Percentiles rank a stretch among this genome's conserved stretches.
Conservation (phyloP, 768 basidiomycete species). For the Glaciozyma antarctica region DNA sequence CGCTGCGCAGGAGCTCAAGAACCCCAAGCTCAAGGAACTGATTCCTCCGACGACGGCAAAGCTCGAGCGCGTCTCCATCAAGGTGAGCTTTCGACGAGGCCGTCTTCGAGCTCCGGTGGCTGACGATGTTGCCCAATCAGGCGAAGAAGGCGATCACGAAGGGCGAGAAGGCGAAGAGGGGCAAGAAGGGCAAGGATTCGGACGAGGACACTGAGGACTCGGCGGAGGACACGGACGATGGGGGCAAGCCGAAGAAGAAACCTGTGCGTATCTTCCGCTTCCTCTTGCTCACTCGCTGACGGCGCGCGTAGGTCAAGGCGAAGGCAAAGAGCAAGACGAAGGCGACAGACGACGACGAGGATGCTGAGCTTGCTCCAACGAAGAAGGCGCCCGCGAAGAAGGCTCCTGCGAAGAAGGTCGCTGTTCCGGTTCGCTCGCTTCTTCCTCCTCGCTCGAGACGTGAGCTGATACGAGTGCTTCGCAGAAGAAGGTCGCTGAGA, state of each 20-base stretch:
- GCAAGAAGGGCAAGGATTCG: neutral
- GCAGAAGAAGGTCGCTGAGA: too few species aligned
- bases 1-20: neutral
- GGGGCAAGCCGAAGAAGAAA: constrained; percentile 1
- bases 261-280: neutral
- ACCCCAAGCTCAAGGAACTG: neutral
- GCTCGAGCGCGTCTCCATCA: neutral
- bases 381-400: neutral
- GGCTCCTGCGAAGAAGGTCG: neutral
- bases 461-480: too few species aligned
- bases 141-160: too few species aligned
- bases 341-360: neutral
- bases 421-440: too few species aligned
- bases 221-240: neutral
- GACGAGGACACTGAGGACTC: neutral
- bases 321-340: constrained; percentile 9
- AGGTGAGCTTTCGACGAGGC: neutral
- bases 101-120: neutral
- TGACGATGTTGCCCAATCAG: too few species aligned
- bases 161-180: neutral
- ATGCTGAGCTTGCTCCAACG: neutral
- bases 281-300: neutral
- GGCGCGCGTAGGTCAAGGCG: neutral
- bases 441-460: too few species aligned
- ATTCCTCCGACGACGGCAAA: neutral